Base-by-base conservation (phyloP, 2,329 filamentous ascomycete species). In the Beauveria australis region DNA sequence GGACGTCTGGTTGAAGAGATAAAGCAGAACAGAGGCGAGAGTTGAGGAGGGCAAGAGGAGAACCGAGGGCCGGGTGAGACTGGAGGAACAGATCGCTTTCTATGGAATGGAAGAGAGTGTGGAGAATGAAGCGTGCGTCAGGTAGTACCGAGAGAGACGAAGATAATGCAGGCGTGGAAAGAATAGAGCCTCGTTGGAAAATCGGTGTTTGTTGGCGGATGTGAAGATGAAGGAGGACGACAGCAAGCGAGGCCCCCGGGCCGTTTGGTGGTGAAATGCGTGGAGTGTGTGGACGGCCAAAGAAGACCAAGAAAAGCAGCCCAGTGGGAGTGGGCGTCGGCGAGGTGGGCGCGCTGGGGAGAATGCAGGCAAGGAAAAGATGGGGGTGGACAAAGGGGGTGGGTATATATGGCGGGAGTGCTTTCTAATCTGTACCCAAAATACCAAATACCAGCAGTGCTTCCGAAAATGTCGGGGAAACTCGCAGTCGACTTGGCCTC, bases 231-330 rank as follows among this genome's bases (percentile, higher is more conserved):
- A 54, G 12, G 40, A 59, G 48, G 33, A 14, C n/a, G 41, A 40
- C 24, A 8, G 28, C 24, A n/a, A 59, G 49, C 48, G 46, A 26
- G 48, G 26, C 18, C 40, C 19, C 41, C 48, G 19, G 41, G 26
- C 28, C 26, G 48, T 40, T 53, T 53, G 48, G 48, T 47, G 49
- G 48, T 59, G 49, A 43, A 44, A 46, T 57, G 49, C 18, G 43
- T 16, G 58, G 63, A 62, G 57, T 37, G 52, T 24, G 59, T 63
- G 60, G 61, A 60, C 6, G 44, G 33, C 33, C 14, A 37, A 37
- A 37, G 33, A 37, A 37, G 33, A 37, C 33, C 14, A 12, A 37
- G 33, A 37, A 37, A 37, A 37, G 33, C 33, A 37, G 33, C 33
- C 12, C 33, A 37, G 33, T 37, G 33, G 33, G 14, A 37, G 33